Percentiles rank a stretch among this genome's conserved stretches.
Conservation (phyloP, 1,139 yeast genomes). For the Tardiomyces depauwii region DNA sequence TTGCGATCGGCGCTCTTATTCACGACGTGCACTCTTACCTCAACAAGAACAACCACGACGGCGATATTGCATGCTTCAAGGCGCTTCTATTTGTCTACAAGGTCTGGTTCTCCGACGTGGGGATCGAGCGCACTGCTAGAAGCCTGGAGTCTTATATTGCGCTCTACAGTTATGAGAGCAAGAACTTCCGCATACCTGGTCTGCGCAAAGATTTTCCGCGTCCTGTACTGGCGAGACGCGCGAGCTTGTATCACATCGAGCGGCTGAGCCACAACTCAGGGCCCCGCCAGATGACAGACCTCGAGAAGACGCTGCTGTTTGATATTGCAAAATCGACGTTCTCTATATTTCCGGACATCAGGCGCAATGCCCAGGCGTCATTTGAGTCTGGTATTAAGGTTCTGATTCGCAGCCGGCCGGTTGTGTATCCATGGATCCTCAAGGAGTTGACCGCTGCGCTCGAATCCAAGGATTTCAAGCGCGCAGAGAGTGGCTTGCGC, state of each 20-base stretch:
- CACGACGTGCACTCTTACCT: slow-evolving; percentile 49
- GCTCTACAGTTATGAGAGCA: slow-evolving; percentile 36
- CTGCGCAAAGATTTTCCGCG: slow-evolving; percentile 69
- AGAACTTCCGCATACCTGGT: slow-evolving; percentile 37
- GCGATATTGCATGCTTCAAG: slow-evolving; percentile 59
- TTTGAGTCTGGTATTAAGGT: slow-evolving; percentile 64
- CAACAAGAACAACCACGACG: slow-evolving; percentile 36
- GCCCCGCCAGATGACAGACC: slow-evolving; percentile 54
- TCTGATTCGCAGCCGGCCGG: slow-evolving; percentile 48
- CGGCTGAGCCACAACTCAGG: slow-evolving; percentile 69
- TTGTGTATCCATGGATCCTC: slow-evolving; percentile 31
- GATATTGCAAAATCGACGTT: slow-evolving; percentile 62
- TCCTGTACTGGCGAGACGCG: slow-evolving; percentile 61
- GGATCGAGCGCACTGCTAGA: slow-evolving; percentile 57
- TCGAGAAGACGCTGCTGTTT: slow-evolving; percentile 52
- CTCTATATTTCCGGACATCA: slow-evolving; percentile 60
- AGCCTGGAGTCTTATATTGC: slow-evolving; percentile 38
- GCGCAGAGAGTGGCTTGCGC: slow-evolving; percentile 57
- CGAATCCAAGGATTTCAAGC: slow-evolving; percentile 41
- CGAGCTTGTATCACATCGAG: slow-evolving; percentile 68
- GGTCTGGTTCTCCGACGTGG: slow-evolving; percentile 79
- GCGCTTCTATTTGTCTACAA: slow-evolving; percentile 56
- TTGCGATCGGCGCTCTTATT: slow-evolving; percentile 53
- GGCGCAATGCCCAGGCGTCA: slow-evolving; percentile 60
- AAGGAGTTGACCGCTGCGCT: slow-evolving; percentile 42